A percentile compares a stretch with the other conserved stretches of the same genome.
phyloP scores from a whole-genome alignment of 2,329 filamentous ascomycete species.

The Epichloe coenophiala region DNA sequence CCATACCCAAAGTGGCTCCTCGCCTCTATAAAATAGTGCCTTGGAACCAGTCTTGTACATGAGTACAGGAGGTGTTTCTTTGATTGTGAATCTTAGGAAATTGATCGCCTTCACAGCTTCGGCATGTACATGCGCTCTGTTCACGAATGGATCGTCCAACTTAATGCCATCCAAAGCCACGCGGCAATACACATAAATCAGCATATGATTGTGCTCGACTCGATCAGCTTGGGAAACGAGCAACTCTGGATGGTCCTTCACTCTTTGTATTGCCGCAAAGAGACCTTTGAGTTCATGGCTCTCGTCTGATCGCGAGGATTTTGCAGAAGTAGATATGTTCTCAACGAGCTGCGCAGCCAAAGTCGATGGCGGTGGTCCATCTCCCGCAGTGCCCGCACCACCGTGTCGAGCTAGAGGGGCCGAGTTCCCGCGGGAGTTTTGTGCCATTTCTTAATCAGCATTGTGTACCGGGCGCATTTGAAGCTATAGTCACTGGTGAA shows the following conservation, averaged over 20 bases:
- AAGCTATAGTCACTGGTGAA: neutral
- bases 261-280: slow-evolving; percentile 39
- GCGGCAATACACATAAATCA: slow-evolving; percentile 72
- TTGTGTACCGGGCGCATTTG: slow-evolving; percentile 6
- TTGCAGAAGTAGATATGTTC: slow-evolving; percentile 55
- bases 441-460: slow-evolving; percentile 18
- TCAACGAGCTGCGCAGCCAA: slow-evolving; percentile 79
- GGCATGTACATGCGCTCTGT: slow-evolving; percentile 37
- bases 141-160: slow-evolving; percentile 55
- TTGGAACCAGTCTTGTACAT: slow-evolving; percentile 27
- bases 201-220: slow-evolving; percentile 65
- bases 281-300: slow-evolving; percentile 65
- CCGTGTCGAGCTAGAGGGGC: slow-evolving; percentile 7
- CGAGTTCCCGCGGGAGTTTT: slow-evolving; percentile 10
- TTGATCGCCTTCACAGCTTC: slow-evolving; percentile 61
- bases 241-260: slow-evolving; percentile 35
- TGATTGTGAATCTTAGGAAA: slow-evolving; percentile 62
- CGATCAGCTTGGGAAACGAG: slow-evolving; percentile 53
- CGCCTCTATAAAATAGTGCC: slow-evolving; percentile 36
- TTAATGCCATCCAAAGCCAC: slow-evolving; percentile 60
- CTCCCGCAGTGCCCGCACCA: slow-evolving; percentile 8
- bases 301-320: slow-evolving; percentile 48
- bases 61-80: slow-evolving; percentile 61
- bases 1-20: slow-evolving; percentile 53
- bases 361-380: slow-evolving; percentile 56